Conservation (phyloP, 495 filamentous ascomycete species). For the Aspergillus nanangensis region DNA sequence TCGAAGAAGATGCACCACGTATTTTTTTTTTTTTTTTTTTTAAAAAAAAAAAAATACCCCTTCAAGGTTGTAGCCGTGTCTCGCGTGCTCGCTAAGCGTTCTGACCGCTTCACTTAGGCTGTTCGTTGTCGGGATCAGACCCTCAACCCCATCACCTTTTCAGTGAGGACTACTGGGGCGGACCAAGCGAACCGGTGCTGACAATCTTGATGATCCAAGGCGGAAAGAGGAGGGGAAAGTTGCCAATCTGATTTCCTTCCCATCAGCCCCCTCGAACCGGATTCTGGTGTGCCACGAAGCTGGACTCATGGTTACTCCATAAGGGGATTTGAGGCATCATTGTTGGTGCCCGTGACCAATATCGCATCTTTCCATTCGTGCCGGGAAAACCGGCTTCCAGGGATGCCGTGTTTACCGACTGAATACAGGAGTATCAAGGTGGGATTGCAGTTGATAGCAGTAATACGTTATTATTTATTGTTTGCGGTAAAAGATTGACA, state of each 20-base stretch:
- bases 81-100: constrained; percentile 10
- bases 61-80: constrained; percentile 15
- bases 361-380: constrained; percentile 10
- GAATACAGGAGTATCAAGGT: background rate
- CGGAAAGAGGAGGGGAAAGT: constrained; percentile 2
- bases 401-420: background rate
- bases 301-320: background rate
- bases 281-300: constrained; percentile 12
- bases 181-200: constrained; percentile 8
- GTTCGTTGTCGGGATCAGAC: too few relatives aligned
- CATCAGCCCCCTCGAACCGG: constrained; percentile 7
- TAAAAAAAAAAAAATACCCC: background rate
- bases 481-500: too few relatives aligned
- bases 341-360: constrained; percentile 12
- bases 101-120: constrained; percentile 8
- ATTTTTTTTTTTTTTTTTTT: too few relatives aligned
- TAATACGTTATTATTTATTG: too few relatives aligned
- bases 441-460: background rate
- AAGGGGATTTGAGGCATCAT: constrained; percentile 2
- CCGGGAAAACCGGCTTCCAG: constrained; percentile 11
- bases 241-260: constrained; percentile 5
- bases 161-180: too few relatives aligned
- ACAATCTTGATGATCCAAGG: constrained; percentile 17
- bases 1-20: constrained; percentile 2
- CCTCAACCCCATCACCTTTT: too few relatives aligned